A percentile compares a stretch with the other conserved stretches of the same genome.
Evolutionary conservation across 1,284 basidiomycete genomes (phyloP).

Genomic region (Apiotrichum domesticum): DNA sequence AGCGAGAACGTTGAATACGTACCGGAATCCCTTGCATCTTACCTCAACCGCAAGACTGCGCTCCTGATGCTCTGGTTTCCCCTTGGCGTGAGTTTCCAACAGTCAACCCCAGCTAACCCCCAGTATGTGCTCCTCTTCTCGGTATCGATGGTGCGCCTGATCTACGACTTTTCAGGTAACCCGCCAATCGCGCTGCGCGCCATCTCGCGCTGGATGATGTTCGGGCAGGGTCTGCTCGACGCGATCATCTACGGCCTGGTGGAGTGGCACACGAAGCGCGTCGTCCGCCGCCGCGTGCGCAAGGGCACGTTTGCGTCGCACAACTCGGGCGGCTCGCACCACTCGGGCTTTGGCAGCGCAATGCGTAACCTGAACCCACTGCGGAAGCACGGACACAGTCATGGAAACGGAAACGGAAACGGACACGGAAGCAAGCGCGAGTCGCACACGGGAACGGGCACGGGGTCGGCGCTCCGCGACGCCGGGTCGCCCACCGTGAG

Average conservation of each 20-base stretch:
- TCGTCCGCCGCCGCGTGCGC: constrained; percentile 33
- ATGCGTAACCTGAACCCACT: neutral
- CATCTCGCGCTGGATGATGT: constrained; percentile 46
- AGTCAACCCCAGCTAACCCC: constrained; percentile 13
- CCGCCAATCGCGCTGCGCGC: constrained; percentile 39
- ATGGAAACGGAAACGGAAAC: neutral
- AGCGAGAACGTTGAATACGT: constrained; percentile 37
- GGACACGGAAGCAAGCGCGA: neutral
- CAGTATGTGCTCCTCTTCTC: constrained; percentile 46
- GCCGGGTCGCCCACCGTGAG: constrained; percentile 5
- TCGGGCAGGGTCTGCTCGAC: constrained; percentile 45
- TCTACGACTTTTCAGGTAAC: constrained; percentile 41
- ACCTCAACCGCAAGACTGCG: constrained; percentile 47
- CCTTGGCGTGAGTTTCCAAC: constrained; percentile 28
- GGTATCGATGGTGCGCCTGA: constrained; percentile 44
- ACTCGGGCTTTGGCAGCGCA: neutral
- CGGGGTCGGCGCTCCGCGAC: neutral
- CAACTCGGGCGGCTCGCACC: neutral
- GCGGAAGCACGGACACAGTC: neutral
- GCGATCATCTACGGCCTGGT: constrained; percentile 47
- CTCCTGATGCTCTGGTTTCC: constrained; percentile 47
- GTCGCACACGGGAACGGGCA: neutral
- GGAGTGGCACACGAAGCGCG: constrained; percentile 45
- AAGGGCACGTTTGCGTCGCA: constrained; percentile 28
- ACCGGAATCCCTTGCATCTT: constrained; percentile 45